Evolutionary conservation across 257 asterid species (phyloP), one percentile per base, ranked within the genome.

Genomic region (Solanum commersonii): DNA sequence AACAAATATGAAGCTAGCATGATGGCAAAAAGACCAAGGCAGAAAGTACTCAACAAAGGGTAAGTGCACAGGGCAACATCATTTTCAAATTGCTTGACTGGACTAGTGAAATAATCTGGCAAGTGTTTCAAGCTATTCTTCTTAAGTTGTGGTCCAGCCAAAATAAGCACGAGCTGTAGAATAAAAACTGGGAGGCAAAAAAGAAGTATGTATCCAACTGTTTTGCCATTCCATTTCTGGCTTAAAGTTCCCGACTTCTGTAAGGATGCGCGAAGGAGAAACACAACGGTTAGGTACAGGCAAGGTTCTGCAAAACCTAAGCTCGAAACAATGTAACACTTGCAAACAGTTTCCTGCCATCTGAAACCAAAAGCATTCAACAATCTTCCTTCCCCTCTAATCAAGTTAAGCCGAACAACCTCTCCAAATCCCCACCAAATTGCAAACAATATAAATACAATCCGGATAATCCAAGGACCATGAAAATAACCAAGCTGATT

Each of bases 281-380:
- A 91, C 31, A 91, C 87, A 34, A 95, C 93, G 83, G 94, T 91
- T 91, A 96, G 98, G 90, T 92, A 93, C 85, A 96, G 84, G 90
- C 96, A 94, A 49, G 98, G 99, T 88, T 96, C 99, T 65, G 98
- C 91, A 87, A 96, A 93, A 88, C 99, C 99, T 35, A 96, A 92
- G 93, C 92, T 96, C 23, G 98, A 94, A 18, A 96, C 93, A 12
- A 96, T 91, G 95, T 95, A 96, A 90, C 92, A 89, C 90, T 94
- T 95, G 98, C 99, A 96, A 70, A 94, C 40, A 29, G 88, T 90
- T 91, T 94, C 98, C 93, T 95, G 98, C 97, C 96, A 94, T 95
- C 88, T 88, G 77, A 90, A 44, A 65, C 90, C 91, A 44, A 93
- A 92, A 60, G 94, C 91, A 93, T 93, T 91, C 88, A 93, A 90